Base-by-base conservation (phyloP, 805 yeast genomes). In the Ogataea chonburiensis region DNA sequence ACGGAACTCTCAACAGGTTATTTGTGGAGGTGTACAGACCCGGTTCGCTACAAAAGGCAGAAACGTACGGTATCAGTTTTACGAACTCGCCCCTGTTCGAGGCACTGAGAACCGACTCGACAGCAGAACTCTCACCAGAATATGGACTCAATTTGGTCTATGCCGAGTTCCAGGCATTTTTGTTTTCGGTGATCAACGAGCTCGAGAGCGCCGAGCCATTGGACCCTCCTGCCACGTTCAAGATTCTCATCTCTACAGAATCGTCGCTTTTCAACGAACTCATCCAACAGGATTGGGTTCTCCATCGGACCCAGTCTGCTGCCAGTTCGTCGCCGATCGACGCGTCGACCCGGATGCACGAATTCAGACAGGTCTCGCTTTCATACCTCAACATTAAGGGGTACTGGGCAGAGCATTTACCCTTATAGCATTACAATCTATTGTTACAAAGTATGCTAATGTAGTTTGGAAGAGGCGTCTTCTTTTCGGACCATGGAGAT, bases 51-150 rank as follows among this genome's bases (percentile, higher is more conserved):
- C 24, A 20, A 3, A 28, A 34, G 6, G 17, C 30, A 2, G 60
- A 55, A 28, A 41, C 53, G 0, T 49, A 49, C 38, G 63, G 60
- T 7, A 34, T 60, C 17, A 58, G 63, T 37, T 42, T 60, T 17
- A 51, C 44, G 10, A 51, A 55, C 27, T 58, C 63, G 4, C 42
- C 53, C 7, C 24, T 57, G 6, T 42, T 58, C n/a, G 52, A 47
- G 14, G 40, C 47, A 3, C 10, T 57, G 3, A 39, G 24, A 17
- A 14, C 35, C 6, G 42, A 29, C 5, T 33, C 29, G 14, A 28
- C 20, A 10, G 26, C 40, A 15, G 31, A 40, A 23, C 38, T 51
- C 12, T 40, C 37, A 3, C 25, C 33, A 5, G 36, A 41, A 4
- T 49, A 48, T 24, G 28, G 38, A 2, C 7, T 31, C 10, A 35